Percentiles rank a stretch among this genome's conserved stretches.
Conservation (phyloP, 2,329 filamentous ascomycete genomes). For the Colletotrichum scovillei region DNA sequence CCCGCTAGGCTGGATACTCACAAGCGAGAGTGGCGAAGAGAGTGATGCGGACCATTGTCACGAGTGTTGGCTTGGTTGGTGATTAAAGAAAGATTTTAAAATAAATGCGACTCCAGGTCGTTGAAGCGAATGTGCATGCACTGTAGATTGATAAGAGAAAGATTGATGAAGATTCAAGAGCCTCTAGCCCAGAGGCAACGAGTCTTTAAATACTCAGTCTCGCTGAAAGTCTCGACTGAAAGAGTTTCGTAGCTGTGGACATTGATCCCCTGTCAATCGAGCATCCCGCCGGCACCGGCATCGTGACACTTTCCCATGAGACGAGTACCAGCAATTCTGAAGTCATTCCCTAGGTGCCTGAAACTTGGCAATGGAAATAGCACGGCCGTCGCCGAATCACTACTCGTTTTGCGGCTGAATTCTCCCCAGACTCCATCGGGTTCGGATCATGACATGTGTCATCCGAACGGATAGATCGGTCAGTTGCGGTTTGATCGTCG, state of each 20-base stretch:
- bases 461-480: conserved; percentile 29
- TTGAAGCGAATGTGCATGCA: conserved; percentile 22
- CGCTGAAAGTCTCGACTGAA: background rate
- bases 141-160: background rate
- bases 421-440: background rate
- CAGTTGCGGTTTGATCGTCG: conserved; percentile 31
- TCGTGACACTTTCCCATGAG: background rate
- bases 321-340: background rate
- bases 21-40: conserved; percentile 40
- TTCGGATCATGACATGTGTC: conserved; percentile 20
- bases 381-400: conserved; percentile 9
- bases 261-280: background rate
- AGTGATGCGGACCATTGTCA: conserved; percentile 41
- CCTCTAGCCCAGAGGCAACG: background rate
- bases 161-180: background rate
- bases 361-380: conserved; percentile 4
- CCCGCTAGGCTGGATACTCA: conserved; percentile 34
- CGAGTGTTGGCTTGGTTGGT: background rate
- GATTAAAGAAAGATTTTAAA: background rate
- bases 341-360: background rate
- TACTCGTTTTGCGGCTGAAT: background rate
- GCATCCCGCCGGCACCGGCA: background rate
- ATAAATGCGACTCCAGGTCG: conserved; percentile 25
- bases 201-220: background rate
- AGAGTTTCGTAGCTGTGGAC: background rate